Evolutionary conservation across 2,329 filamentous ascomycete genomes (phyloP).

Genomic region (Didymella sp.): DNA sequence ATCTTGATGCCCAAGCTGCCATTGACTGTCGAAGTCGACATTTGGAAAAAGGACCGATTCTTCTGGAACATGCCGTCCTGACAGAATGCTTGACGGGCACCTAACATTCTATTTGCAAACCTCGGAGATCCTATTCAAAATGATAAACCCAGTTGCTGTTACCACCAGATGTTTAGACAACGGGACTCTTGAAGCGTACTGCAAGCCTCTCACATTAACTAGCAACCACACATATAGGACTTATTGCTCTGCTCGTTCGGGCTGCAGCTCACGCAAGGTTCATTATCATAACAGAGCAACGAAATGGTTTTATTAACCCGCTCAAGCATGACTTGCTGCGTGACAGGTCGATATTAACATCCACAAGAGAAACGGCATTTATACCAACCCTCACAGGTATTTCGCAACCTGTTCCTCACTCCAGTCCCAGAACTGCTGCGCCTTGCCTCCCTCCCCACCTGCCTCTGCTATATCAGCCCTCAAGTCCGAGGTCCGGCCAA

Average conservation of each 20-base stretch:
- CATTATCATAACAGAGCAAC: no score
- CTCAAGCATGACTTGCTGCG: neutral
- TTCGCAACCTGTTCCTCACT: slow-evolving; percentile 46
- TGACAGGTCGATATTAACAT: neutral
- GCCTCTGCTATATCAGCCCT: slow-evolving; percentile 37
- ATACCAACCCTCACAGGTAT: slow-evolving; percentile 19
- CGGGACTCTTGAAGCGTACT: no score
- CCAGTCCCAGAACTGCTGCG: slow-evolving; percentile 56
- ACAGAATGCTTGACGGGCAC: neutral
- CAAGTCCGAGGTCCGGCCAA: slow-evolving; percentile 48
- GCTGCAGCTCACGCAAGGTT: no score
- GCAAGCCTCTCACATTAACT: no score
- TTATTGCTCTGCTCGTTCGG: no score
- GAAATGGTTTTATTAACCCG: neutral
- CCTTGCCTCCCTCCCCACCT: slow-evolving; percentile 36
- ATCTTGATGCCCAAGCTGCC: slow-evolving; percentile 10
- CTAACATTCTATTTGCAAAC: neutral
- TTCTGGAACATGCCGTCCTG: neutral
- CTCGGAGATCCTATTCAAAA: no score
- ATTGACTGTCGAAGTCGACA: neutral
- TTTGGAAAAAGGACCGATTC: slow-evolving; percentile 3
- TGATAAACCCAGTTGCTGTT: no score
- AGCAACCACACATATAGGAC: no score
- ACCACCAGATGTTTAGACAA: neutral
- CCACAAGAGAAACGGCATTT: neutral